phyloP scores from a whole-genome alignment of 768 basidiomycete genomes.

The Leccinum broughii region DNA sequence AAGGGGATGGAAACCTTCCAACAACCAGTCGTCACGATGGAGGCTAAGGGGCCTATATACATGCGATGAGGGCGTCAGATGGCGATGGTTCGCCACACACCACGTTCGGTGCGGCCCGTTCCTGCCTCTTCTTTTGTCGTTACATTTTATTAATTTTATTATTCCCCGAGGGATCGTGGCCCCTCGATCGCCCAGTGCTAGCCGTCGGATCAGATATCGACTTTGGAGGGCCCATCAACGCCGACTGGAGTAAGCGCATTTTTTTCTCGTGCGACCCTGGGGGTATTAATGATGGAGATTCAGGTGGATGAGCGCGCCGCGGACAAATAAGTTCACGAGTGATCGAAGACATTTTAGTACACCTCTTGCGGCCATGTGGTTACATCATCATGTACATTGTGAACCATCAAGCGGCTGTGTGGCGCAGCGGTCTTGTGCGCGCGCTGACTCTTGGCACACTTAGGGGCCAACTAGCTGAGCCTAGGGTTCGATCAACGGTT shows the following conservation, averaged over 20 bases:
- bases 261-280: neutral
- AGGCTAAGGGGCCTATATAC: neutral
- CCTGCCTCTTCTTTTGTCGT: neutral
- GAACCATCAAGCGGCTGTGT: conserved; percentile 5
- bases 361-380: neutral
- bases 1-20: conserved; percentile 5
- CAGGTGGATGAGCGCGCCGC: conserved; percentile 13
- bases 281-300: neutral
- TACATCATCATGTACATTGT: neutral
- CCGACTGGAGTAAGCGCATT: neutral
- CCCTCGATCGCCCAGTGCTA: conserved; percentile 11
- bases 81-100: conserved; percentile 11
- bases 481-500: conserved; percentile 3
- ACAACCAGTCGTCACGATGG: conserved; percentile 4
- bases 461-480: neutral
- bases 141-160: neutral
- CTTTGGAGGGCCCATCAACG: neutral
- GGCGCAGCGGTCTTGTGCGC: conserved; percentile 13
- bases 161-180: neutral
- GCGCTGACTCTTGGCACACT: neutral
- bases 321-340: conserved; percentile 4
- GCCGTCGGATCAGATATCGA: conserved; percentile 13
- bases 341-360: neutral
- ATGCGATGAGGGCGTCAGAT: conserved; percentile 7
- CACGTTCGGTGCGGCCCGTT: neutral